Evolutionary conservation across 2,329 filamentous ascomycete species (phyloP), one percentile per base, ranked within the genome.

Genomic region (Colletotrichum nymphaeae): DNA sequence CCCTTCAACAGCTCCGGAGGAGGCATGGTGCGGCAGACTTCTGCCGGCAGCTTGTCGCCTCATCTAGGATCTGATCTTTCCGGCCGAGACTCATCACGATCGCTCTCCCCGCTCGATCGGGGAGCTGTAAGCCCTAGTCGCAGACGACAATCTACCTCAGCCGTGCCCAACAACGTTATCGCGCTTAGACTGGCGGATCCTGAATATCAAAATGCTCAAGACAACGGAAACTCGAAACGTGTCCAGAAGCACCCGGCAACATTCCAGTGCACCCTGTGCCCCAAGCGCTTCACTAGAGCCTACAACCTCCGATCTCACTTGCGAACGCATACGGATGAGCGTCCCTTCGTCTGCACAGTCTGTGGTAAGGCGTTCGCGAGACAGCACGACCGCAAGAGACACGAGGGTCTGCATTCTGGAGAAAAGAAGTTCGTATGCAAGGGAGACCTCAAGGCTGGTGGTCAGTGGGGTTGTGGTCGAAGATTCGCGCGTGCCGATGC

Each of bases 341-440:
- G 97, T 60, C 97, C 97, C 0, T 99, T 98, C 79, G 96, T 98
- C 3, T 99, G 97, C 80, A 98, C 94, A 0, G 95, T 98, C 9
- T 99, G 97, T 78, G 94, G 95, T 65, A 99, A 99, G 83, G 97
- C 97, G 0, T 99, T 99, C 84, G 97, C 97, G 6, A 93, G 97
- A 30, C 97, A 99, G 80, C 97, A 99, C 80, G 97, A 99, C 81
- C 93, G 97, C 58, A 99, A 99, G 84, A 93, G 97, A 52, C 97
- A 99, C 83, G 97, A 99, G 84, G 95, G 96, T 52, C 86, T 99
- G 55, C 97, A 99, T 80, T 97, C 94, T 0, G 97, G 97, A 55
- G 97, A 99, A 85, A 99, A 98, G 90, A 98, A 98, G 80, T 99
- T 98, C 81, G 94, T 98, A 8, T 99, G 97, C 84, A 95, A 95